A percentile compares a stretch with the other conserved stretches of the same genome.
Evolutionary conservation across 2,329 filamentous ascomycete species (phyloP).

Genomic region (Trichoderma sp.): DNA sequence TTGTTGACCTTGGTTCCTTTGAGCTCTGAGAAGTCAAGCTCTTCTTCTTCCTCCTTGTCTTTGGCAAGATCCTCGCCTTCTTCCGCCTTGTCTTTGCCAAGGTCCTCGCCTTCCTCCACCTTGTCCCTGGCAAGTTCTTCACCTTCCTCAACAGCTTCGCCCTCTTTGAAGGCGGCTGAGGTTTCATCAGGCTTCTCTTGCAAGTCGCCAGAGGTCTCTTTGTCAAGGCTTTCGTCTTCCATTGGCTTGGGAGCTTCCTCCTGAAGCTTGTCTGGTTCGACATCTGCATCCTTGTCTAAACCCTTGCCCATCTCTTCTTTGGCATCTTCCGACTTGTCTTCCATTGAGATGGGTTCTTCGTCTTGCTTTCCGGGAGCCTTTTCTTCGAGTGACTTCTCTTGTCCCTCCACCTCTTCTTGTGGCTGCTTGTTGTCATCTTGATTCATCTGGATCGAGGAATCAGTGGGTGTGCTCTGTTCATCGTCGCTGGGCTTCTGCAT

Average conservation of each 20-base stretch:
- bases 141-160: background rate
- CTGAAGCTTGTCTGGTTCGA: background rate
- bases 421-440: background rate
- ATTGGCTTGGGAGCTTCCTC: background rate
- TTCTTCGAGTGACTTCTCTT: background rate
- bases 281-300: background rate
- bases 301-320: background rate
- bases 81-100: conserved; percentile 1
- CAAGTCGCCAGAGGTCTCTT: background rate
- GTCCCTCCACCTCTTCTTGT: background rate
- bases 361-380: background rate
- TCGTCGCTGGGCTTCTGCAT: conserved; percentile 18
- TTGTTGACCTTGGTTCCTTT: conserved; percentile 58
- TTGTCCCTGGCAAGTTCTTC: conserved; percentile 4
- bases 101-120: background rate
- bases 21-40: conserved; percentile 48
- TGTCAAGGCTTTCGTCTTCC: background rate
- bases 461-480: background rate
- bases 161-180: background rate
- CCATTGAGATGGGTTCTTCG: background rate
- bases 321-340: background rate
- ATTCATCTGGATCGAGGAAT: background rate
- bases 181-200: background rate
- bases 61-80: conserved; percentile 7
- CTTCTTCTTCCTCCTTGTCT: conserved; percentile 24